Conservation (phyloP, 306 rosid species). For the Lathyrus tuberosus region DNA sequence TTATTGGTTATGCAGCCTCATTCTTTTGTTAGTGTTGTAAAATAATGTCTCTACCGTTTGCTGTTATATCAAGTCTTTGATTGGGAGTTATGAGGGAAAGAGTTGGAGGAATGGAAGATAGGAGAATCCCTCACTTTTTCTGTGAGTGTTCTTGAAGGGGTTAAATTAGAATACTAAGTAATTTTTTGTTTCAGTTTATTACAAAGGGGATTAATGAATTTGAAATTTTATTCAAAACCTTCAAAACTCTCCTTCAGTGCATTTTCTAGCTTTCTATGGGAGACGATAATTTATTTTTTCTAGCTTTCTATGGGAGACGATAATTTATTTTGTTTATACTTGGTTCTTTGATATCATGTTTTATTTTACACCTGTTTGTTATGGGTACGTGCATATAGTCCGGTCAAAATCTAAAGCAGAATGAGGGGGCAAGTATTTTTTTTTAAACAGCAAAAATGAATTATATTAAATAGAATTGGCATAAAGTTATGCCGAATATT, state of each 20-base stretch:
- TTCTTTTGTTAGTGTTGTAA: conserved; percentile 35
- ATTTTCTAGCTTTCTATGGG: not conserved
- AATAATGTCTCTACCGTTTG: conserved; percentile 6
- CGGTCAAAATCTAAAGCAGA: too few species aligned
- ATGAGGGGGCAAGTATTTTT: too few species aligned
- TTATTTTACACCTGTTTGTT: too few species aligned
- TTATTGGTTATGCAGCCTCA: conserved; percentile 27
- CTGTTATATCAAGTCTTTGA: not conserved
- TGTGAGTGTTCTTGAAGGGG: not conserved
- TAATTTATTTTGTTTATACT: too few species aligned
- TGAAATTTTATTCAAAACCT: not conserved
- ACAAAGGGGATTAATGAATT: not conserved
- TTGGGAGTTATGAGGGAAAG: not conserved
- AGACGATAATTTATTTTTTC: not conserved
- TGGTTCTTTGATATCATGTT: too few species aligned
- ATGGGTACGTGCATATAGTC: too few species aligned
- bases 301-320: not conserved
- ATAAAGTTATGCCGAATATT: too few species aligned
- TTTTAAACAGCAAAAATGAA: too few species aligned
- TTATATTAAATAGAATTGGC: too few species aligned
- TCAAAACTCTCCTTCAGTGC: not conserved
- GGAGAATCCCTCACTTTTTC: not conserved
- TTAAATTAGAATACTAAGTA: not conserved
- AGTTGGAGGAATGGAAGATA: not conserved
- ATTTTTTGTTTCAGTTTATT: not conserved